These are phyloP conservation scores for Neurospora sp. DNA, from an alignment of 495 filamentous ascomycete genomes.

Conservation along the genomic window DNA sequence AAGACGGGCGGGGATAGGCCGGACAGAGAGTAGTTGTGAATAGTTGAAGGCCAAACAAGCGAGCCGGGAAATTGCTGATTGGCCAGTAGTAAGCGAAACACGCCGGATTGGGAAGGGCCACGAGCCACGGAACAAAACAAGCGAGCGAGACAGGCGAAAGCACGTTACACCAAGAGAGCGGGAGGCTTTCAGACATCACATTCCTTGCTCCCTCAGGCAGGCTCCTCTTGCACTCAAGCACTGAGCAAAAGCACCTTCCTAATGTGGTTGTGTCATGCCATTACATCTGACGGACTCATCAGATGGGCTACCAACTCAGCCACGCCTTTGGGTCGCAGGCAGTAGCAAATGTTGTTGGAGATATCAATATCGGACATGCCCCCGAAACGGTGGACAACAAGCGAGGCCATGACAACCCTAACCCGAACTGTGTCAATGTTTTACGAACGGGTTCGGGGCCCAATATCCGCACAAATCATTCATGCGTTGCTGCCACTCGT, in stretches of 20 bases:
- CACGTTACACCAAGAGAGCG: not conserved
- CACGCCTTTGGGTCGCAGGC: not conserved
- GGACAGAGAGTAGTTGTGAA: not conserved
- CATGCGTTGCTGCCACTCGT: constrained; percentile 18
- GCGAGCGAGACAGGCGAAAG: not conserved
- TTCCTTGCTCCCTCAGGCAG: not conserved
- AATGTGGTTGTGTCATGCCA: not conserved
- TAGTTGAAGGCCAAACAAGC: constrained; percentile 22
- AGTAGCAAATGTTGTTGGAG: not conserved
- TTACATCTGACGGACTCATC: too few relatives aligned
- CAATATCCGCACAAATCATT: not conserved
- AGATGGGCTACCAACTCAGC: not conserved
- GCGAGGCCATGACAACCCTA: not conserved
- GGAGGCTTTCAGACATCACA: not conserved
- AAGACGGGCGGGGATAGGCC: not conserved
- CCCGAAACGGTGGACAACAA: not conserved
- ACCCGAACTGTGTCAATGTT: not conserved
- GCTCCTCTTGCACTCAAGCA: too few relatives aligned
- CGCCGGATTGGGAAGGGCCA: not conserved
- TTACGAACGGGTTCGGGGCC: not conserved
- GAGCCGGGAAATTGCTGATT: constrained; percentile 38
- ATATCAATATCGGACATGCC: not conserved
- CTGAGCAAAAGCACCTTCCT: not conserved
- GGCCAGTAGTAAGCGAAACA: constrained; percentile 35
- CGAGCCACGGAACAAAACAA: not conserved